These are phyloP conservation scores for Volvox carteri DNA, from an alignment of 163 green algal species.

Conservation along the genomic window DNA sequence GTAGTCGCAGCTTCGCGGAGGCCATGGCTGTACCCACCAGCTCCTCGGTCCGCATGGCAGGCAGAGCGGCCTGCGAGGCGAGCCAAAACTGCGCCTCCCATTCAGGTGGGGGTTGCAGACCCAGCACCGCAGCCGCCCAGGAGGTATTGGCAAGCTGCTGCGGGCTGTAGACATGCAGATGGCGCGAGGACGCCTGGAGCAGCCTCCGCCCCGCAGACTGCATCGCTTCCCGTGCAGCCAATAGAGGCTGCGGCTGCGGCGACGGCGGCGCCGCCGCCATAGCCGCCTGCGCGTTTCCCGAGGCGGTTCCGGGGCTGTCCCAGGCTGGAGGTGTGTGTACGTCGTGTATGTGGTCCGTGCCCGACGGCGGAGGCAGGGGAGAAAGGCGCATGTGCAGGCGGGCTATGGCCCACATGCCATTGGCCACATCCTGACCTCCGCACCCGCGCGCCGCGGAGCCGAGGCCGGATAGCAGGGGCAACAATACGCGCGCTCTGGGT, in stretches of 20 bases:
- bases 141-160: slow-evolving; percentile 53
- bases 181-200: neutral
- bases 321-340: too few relatives aligned
- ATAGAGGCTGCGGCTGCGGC: neutral
- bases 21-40: slow-evolving; percentile 30
- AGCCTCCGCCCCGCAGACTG: neutral
- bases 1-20: neutral
- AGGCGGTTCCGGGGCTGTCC: too few relatives aligned
- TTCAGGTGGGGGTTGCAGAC: slow-evolving; percentile 14
- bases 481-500: neutral
- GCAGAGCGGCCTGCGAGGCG: neutral
- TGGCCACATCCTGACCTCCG: slow-evolving; percentile 34
- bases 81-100: slow-evolving; percentile 46
- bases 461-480: neutral
- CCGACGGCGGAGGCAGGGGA: neutral
- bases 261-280: neutral
- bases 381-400: slow-evolving; percentile 26
- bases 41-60: slow-evolving; percentile 28
- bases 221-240: neutral
- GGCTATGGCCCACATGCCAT: slow-evolving; percentile 53
- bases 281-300: too few relatives aligned
- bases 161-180: neutral
- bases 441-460: neutral
- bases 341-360: too few relatives aligned
- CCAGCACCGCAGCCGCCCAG: slow-evolving; percentile 48